These are phyloP conservation scores for Phytophthora litchii DNA, from an alignment of 352 stramenopile species.

Conservation along the genomic window DNA sequence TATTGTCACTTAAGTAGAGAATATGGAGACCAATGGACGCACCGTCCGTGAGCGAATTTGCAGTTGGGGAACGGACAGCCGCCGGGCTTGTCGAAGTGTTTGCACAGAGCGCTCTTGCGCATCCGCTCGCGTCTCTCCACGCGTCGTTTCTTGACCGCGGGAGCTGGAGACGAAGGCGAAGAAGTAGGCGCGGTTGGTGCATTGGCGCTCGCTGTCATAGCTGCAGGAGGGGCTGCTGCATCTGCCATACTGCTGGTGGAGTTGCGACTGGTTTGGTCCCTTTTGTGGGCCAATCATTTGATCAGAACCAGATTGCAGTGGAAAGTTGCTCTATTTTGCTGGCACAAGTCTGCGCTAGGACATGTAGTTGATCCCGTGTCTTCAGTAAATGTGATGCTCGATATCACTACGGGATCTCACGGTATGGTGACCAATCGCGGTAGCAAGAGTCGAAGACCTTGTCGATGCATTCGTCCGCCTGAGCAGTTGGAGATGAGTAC, in stretches of 20 bases:
- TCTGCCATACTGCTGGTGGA: conserved; percentile 17
- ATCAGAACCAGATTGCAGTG: conserved; percentile 16
- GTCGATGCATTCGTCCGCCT: conserved; percentile 87
- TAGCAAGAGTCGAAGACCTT: conserved; percentile 89
- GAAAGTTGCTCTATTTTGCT: conserved; percentile 19
- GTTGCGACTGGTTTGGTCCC: conserved; percentile 4
- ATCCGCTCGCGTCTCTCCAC: conserved; percentile 68
- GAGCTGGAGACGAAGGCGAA: conserved; percentile 15
- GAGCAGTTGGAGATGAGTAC: neutral
- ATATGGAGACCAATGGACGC: conserved; percentile 4
- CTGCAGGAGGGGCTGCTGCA: conserved; percentile 2
- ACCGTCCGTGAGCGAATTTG: conserved; percentile 82
- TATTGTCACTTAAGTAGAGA: conserved; percentile 1
- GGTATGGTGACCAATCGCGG: conserved; percentile 80
- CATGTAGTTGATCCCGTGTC: too few species aligned
- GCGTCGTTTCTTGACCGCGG: conserved; percentile 62
- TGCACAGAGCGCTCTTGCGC: conserved; percentile 83
- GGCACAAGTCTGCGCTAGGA: too few species aligned
- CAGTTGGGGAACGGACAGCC: conserved; percentile 87
- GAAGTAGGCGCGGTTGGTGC: conserved; percentile 1
- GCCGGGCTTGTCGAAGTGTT: conserved; percentile 85
- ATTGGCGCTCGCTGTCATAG: conserved; percentile 3
- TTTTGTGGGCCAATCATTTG: conserved; percentile 30
- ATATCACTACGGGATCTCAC: conserved; percentile 72
- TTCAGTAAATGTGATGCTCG: neutral